These are phyloP conservation scores for Pseudisothecium myosuroides DNA, from an alignment of 225 moss, liverwort and hornwort species.

Conservation along the genomic window DNA sequence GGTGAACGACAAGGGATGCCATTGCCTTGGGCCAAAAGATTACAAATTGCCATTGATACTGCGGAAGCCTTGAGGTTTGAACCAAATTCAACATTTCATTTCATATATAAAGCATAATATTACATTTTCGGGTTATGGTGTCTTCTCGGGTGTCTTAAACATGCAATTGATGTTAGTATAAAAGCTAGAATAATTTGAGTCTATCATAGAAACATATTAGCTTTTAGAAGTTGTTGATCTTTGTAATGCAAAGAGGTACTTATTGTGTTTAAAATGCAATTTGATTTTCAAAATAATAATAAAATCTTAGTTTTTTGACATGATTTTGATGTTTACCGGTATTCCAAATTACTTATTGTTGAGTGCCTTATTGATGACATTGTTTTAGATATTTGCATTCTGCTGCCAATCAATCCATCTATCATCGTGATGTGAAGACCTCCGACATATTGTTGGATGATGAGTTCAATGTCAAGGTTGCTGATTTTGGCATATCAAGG, in stretches of 20 bases:
- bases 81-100: neutral
- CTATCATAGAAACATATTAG: neutral
- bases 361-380: neutral
- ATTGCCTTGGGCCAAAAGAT: constrained; percentile 17
- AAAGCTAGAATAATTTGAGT: neutral
- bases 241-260: neutral
- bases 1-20: neutral
- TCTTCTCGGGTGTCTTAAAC: too few relatives aligned
- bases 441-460: constrained; percentile 43
- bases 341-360: neutral
- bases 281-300: too few relatives aligned
- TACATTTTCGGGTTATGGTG: neutral
- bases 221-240: neutral
- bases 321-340: too few relatives aligned
- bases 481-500: constrained; percentile 37
- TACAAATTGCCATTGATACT: neutral
- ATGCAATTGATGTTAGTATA: neutral
- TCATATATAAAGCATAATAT: neutral
- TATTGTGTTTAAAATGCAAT: neutral
- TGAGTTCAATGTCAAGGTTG: constrained; percentile 30
- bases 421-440: constrained; percentile 45
- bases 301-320: neutral
- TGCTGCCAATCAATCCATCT: constrained; percentile 21
- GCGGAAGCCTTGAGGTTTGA: neutral
- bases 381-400: constrained; percentile 18